Evolutionary conservation across 192 early-diverging fungal species (phyloP).

Genomic region (Gigaspora rosea): DNA sequence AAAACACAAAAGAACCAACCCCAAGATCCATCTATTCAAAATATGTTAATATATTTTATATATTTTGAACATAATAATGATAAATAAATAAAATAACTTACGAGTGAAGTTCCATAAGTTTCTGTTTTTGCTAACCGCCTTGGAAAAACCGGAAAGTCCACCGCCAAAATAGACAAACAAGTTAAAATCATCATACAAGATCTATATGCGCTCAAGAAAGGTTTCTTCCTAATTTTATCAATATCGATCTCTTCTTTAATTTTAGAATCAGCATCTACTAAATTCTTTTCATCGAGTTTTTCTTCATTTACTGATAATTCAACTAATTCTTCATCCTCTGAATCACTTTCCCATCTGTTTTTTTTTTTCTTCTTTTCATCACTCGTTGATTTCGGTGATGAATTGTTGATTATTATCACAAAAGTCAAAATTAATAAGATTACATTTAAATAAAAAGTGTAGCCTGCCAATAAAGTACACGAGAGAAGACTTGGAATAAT

Average conservation of each 20-base stretch:
- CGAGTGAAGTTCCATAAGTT: constrained; percentile 85
- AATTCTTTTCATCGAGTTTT: constrained; percentile 12
- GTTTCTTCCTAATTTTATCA: constrained; percentile 22
- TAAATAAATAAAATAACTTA: constrained; percentile 36
- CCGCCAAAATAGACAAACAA: constrained; percentile 87
- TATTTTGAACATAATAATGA: neutral
- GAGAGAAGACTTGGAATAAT: constrained; percentile 21
- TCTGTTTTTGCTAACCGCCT: constrained; percentile 89
- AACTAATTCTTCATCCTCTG: constrained; percentile 23
- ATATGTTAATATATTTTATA: neutral
- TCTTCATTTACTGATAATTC: constrained; percentile 5
- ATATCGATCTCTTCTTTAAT: neutral
- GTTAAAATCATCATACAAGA: constrained; percentile 77
- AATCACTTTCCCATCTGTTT: constrained; percentile 19
- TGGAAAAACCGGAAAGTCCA: constrained; percentile 93
- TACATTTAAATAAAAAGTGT: constrained; percentile 27
- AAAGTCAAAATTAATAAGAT: neutral
- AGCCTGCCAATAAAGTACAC: constrained; percentile 24
- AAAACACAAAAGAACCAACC: constrained; percentile 93
- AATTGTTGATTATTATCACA: neutral
- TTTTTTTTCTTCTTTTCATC: constrained; percentile 19
- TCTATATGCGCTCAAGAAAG: constrained; percentile 73
- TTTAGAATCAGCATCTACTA: neutral
- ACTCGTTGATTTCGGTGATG: neutral
- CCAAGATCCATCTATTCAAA: constrained; percentile 86